Conservation (phyloP, 345 rosid species). For the Bretschneidera sinensis region DNA sequence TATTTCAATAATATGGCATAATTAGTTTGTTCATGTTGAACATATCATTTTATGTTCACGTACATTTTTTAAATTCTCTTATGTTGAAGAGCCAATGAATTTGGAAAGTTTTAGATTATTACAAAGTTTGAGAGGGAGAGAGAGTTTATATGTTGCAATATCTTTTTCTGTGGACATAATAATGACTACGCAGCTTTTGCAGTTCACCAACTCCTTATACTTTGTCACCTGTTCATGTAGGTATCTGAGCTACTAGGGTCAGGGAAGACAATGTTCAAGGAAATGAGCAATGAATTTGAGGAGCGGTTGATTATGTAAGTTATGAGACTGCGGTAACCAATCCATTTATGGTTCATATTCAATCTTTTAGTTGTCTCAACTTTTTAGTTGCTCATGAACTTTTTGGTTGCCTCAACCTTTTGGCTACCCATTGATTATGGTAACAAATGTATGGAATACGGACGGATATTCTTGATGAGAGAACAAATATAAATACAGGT, state of each 20-base stretch:
- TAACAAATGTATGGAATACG: no score
- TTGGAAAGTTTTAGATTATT: not conserved
- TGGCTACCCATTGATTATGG: no score
- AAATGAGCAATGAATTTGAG: slow-evolving; percentile 71
- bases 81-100: no score
- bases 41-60: not conserved
- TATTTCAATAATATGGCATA: not conserved
- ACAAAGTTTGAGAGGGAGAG: not conserved
- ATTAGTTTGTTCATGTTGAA: not conserved
- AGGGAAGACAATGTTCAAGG: slow-evolving; percentile 72
- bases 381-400: no score
- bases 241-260: slow-evolving; percentile 76
- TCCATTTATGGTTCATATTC: no score
- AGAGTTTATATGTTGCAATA: not conserved
- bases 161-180: not conserved
- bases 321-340: no score
- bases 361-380: no score
- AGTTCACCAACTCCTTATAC: not conserved
- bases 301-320: slow-evolving; percentile 67
- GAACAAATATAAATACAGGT: no score
- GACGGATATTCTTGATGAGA: no score
- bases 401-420: no score
- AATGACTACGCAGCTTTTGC: not conserved
- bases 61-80: no score
- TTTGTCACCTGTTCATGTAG: slow-evolving; percentile 26